Conservation (phyloP, 2,329 filamentous ascomycete genomes). For the Metarhizium guizhouense region DNA sequence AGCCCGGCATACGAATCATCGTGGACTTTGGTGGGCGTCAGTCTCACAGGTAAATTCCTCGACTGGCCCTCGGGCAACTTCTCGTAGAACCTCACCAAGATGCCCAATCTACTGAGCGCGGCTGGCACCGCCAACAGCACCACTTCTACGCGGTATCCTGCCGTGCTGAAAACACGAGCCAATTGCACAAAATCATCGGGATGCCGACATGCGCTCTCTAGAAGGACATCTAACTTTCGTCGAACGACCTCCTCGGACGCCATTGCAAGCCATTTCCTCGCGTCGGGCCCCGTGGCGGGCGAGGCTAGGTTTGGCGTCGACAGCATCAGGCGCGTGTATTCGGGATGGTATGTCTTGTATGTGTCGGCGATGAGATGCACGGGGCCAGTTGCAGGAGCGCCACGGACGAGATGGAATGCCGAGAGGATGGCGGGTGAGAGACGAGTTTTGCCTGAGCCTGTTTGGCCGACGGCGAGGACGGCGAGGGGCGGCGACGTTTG, state of each 20-base stretch:
- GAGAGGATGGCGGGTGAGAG: slow-evolving; percentile 28
- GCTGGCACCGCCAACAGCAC: slow-evolving; percentile 33
- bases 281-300: slow-evolving; percentile 29
- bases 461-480: slow-evolving; percentile 37
- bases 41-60: slow-evolving; percentile 25
- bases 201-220: slow-evolving; percentile 37
- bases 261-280: slow-evolving; percentile 34
- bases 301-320: slow-evolving; percentile 26
- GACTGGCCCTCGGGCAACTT: slow-evolving; percentile 24
- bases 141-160: slow-evolving; percentile 29
- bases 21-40: slow-evolving; percentile 36
- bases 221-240: slow-evolving; percentile 25
- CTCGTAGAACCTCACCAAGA: slow-evolving; percentile 30
- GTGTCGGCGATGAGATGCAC: slow-evolving; percentile 39
- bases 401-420: slow-evolving; percentile 17
- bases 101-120: slow-evolving; percentile 31
- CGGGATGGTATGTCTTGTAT: slow-evolving; percentile 39
- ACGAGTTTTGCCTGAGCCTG: slow-evolving; percentile 39
- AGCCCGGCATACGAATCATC: slow-evolving; percentile 35
- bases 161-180: slow-evolving; percentile 22
- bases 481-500: slow-evolving; percentile 22
- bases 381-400: not conserved
- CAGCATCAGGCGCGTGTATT: slow-evolving; percentile 24
- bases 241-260: slow-evolving; percentile 25
- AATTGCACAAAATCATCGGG: slow-evolving; percentile 31